These are phyloP conservation scores for Acacia concinna DNA, from an alignment of 331 rosid species.

Conservation along the genomic window DNA sequence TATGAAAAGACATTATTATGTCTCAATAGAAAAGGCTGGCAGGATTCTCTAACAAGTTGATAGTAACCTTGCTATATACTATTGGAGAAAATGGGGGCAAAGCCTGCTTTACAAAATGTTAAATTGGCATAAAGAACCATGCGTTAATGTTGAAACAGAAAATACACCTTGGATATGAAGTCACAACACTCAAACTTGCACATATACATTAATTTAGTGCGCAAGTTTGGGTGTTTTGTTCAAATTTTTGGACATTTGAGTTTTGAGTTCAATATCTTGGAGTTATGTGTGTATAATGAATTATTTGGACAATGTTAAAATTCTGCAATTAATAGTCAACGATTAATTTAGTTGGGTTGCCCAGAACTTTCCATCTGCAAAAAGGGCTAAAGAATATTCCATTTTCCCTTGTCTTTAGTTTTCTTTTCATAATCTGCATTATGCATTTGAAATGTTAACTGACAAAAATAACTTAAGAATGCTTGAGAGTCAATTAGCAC, in stretches of 20 bases:
- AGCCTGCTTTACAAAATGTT: neutral
- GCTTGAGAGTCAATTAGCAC: neutral
- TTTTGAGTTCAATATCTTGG: conserved; percentile 14
- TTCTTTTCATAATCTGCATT: neutral
- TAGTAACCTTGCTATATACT: too few species aligned
- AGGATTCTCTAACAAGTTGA: neutral
- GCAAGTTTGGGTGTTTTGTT: conserved; percentile 5
- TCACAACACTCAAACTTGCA: neutral
- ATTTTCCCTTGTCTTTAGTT: neutral
- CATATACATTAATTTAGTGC: too few species aligned
- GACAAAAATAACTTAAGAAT: neutral
- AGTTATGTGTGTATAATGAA: conserved; percentile 1
- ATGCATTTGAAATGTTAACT: neutral
- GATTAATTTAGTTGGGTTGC: conserved; percentile 18
- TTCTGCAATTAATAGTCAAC: neutral
- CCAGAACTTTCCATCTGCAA: conserved; percentile 1
- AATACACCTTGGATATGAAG: neutral
- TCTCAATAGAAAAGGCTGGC: conserved; percentile 8
- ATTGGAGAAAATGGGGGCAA: too few species aligned
- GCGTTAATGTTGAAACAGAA: neutral
- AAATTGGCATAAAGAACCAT: neutral
- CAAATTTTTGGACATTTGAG: neutral
- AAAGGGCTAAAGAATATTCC: neutral
- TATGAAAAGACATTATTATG: neutral
- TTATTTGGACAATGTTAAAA: neutral